Evolutionary conservation across 139 green algal genomes (phyloP).

Genomic region (Haematococcus lacustris): DNA sequence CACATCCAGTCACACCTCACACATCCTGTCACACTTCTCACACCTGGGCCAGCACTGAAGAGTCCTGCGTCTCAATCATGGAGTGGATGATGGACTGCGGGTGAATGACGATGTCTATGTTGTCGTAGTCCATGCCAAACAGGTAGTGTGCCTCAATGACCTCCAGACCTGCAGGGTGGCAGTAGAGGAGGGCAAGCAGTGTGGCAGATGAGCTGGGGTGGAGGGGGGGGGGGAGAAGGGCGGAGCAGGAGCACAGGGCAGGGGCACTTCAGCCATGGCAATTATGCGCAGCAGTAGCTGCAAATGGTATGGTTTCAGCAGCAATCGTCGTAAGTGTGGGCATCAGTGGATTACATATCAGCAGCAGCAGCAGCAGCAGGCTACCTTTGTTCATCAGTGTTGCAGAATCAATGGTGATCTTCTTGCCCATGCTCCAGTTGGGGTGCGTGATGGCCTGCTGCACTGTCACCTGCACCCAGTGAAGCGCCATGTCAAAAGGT

Average conservation of each 20-base stretch:
- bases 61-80: slow-evolving; percentile 97
- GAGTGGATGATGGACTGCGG: slow-evolving; percentile 99
- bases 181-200: no score
- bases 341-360: no score
- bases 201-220: no score
- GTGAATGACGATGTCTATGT: slow-evolving; percentile 99
- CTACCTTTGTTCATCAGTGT: slow-evolving; percentile 99
- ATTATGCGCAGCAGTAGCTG: no score
- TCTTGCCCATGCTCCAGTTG: slow-evolving; percentile 95
- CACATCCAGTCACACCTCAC: no score
- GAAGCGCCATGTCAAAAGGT: background rate
- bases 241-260: no score
- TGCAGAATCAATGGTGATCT: slow-evolving; percentile 95
- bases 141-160: slow-evolving; percentile 88
- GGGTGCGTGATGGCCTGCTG: slow-evolving; percentile 62
- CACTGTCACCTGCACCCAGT: slow-evolving; percentile 32
- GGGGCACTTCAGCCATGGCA: no score
- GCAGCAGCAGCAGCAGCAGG: no score
- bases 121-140: slow-evolving; percentile 91
- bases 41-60: slow-evolving; percentile 87
- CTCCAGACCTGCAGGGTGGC: slow-evolving; percentile 62
- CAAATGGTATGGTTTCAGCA: no score
- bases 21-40: no score
- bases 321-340: no score
- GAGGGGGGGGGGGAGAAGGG: no score